Percentiles rank a stretch among this genome's conserved stretches.
Conservation (phyloP, 768 basidiomycete genomes). For the Lactarius psammicola region DNA sequence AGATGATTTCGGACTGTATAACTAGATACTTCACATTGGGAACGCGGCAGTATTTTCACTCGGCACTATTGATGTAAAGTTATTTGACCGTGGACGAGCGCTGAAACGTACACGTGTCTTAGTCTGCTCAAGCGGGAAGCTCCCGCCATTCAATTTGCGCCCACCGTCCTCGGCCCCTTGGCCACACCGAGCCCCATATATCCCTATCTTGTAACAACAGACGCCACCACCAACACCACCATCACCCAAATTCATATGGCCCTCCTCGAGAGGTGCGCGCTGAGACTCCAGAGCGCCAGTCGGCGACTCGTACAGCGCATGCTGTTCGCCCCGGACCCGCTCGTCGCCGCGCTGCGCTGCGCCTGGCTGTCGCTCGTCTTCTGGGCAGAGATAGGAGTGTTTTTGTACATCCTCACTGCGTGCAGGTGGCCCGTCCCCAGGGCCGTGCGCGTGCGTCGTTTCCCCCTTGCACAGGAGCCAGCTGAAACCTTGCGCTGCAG, state of each 20-base stretch:
- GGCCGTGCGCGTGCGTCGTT: no score
- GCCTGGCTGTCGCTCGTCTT: constrained; percentile 62
- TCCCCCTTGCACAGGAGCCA: no score
- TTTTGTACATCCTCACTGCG: constrained; percentile 44
- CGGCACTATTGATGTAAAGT: constrained; percentile 2
- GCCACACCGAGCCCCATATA: no score
- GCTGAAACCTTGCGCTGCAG: no score
- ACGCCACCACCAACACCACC: background rate
- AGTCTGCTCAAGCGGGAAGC: no score
- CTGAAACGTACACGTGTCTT: background rate
- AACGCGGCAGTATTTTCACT: no score
- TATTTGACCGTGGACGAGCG: background rate
- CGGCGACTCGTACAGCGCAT: constrained; percentile 4
- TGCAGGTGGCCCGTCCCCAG: constrained; percentile 61
- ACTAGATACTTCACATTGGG: no score
- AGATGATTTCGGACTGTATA: no score
- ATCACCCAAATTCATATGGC: background rate
- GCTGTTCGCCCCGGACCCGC: constrained; percentile 12
- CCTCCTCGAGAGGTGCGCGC: background rate
- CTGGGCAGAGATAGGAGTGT: constrained; percentile 70
- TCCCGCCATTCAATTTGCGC: background rate
- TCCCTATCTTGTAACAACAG: background rate
- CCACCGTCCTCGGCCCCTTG: no score
- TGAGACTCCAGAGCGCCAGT: background rate
- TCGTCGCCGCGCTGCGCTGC: constrained; percentile 40